Evolutionary conservation across 2,329 filamentous ascomycete species (phyloP).

Genomic region (Colletotrichum sp.): DNA sequence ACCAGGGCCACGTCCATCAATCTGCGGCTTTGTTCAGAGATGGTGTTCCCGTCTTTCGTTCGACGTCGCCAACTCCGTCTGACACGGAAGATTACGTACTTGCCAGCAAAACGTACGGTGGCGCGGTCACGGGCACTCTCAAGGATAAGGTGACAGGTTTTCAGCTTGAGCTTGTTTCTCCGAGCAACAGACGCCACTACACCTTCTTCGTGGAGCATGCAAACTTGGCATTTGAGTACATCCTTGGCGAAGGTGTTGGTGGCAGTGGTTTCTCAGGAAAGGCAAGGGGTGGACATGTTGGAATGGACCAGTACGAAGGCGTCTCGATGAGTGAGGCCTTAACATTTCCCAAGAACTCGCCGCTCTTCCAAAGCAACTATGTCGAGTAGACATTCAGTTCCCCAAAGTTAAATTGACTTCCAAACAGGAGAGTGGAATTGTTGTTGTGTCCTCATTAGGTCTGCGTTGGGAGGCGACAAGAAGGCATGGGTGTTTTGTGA

Average conservation of each 20-base stretch:
- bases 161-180: not conserved
- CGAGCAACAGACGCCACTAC: not conserved
- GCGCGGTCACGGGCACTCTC: slow-evolving; percentile 19
- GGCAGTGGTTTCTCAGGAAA: slow-evolving; percentile 15
- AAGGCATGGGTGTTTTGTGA: too few relatives aligned
- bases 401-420: rapidly evolving
- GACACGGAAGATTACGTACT: not conserved
- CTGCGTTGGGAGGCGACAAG: too few relatives aligned
- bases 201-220: not conserved
- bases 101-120: slow-evolving; percentile 21
- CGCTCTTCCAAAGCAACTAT: slow-evolving; percentile 21
- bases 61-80: not conserved
- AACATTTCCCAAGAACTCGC: slow-evolving; percentile 23
- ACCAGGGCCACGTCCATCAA: not conserved
- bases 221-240: not conserved
- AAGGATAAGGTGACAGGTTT: slow-evolving; percentile 1
- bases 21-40: not conserved
- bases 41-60: not conserved
- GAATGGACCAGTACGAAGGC: slow-evolving; percentile 13
- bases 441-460: not conserved
- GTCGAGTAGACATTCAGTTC: not conserved
- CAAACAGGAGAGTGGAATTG: not conserved
- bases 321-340: slow-evolving; percentile 19
- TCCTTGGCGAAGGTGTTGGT: slow-evolving; percentile 22
- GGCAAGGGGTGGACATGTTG: slow-evolving; percentile 12